Evolutionary conservation across 345 rosid genomes (phyloP), one percentile per base, ranked within the genome.

Genomic region (Lepidium africanum): DNA sequence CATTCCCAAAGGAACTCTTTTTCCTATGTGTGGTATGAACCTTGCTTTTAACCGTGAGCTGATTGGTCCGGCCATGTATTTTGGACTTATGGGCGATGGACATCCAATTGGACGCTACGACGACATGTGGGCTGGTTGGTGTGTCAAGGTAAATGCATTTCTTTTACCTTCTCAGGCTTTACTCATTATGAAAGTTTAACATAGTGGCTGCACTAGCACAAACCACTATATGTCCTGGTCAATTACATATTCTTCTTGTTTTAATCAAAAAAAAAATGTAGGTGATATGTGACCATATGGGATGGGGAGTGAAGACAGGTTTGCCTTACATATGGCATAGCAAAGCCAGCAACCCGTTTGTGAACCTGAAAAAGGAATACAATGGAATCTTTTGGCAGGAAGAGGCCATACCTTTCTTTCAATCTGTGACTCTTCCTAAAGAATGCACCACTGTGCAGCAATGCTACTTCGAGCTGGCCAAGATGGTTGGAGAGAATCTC

Each of bases 1-100:
- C 19, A 79, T 90, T 27, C 97, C 97, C 3, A 90, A 86, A 71
- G 97, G 94, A 59, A 81, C 84, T 9, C 81, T 90, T 23, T 90
- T 83, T 74, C 96, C 96, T 70, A 90, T 90, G 97, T 90, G 97
- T 2, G 97, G 95, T 33, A 90, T 90, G 95, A 90, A 90, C 72
- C 80, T 90, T 23, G 88, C 75, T 57, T 90, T 84, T 81, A 74
- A 87, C 75, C 83, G 95, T 7, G 86, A 90, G 61, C 57, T 87
- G 48, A 75, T 69, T 63, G 79, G 79, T 15, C 79, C 75, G 13
- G 79, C 79, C n/a, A 75, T 75, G 79, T 75, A 75, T 38, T 70
- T 75, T 56, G 79, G 75, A 13, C 75, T 75, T 47, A 70, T 75
- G 79, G 79, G 79, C 33, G 78, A 75, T 0, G 78, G 78, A 10